Conservation (phyloP, 495 filamentous ascomycete species). For the Staphylotrichum longicolle region DNA sequence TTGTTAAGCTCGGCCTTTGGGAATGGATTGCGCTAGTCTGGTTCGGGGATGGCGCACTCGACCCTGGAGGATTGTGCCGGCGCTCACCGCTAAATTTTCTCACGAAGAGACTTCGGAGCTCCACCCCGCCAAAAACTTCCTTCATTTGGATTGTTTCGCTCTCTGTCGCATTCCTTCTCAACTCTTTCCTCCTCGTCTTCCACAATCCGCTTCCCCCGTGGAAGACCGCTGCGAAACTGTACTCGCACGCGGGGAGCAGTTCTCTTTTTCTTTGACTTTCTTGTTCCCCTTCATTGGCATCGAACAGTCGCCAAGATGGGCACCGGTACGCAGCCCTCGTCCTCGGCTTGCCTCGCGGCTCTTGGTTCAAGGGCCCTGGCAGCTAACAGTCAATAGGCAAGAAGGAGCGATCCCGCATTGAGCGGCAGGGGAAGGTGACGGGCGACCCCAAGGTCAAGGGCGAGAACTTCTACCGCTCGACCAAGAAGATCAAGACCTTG, state of each 20-base stretch:
- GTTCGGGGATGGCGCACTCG: constrained; percentile 16
- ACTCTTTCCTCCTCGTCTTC: constrained; percentile 26
- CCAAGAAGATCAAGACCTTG: constrained; percentile 81
- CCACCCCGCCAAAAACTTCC: constrained; percentile 34
- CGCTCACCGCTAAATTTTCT: constrained; percentile 29
- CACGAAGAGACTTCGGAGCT: constrained; percentile 21
- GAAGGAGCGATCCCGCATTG: constrained; percentile 81
- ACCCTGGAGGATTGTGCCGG: constrained; percentile 22
- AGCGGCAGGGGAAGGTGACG: constrained; percentile 71
- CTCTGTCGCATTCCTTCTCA: constrained; percentile 14
- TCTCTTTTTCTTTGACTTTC: constrained; percentile 13
- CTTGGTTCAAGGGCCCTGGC: not conserved
- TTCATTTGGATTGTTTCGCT: constrained; percentile 21
- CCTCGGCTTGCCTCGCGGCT: not conserved
- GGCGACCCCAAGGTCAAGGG: constrained; percentile 92
- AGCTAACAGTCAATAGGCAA: constrained; percentile 52
- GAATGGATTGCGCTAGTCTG: constrained; percentile 17
- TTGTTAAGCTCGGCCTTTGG: constrained; percentile 28
- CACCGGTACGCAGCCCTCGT: constrained; percentile 47
- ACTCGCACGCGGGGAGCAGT: constrained; percentile 30
- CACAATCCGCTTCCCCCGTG: constrained; percentile 25
- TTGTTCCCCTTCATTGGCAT: constrained; percentile 12
- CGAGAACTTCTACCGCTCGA: constrained; percentile 60
- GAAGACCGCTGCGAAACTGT: constrained; percentile 22
- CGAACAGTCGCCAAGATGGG: constrained; percentile 62